These are phyloP conservation scores for Adansonia digitata DNA, from an alignment of 345 rosid genomes.

Conservation along the genomic window DNA sequence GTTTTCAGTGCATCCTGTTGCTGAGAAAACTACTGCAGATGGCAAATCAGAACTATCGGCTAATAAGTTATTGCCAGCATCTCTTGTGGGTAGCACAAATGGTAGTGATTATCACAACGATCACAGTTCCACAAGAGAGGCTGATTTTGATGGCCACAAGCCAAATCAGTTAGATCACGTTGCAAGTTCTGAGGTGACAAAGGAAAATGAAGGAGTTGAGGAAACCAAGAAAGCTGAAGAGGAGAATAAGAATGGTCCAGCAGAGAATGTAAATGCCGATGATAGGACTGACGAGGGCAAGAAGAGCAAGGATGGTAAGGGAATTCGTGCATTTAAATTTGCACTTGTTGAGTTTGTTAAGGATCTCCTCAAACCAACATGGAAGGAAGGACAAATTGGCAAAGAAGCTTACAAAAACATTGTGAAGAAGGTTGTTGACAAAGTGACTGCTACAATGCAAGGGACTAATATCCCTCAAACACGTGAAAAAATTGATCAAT, in stretches of 20 bases:
- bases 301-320: slow-evolving; percentile 74
- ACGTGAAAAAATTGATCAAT: slow-evolving; percentile 82
- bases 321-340: slow-evolving; percentile 75
- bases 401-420: slow-evolving; percentile 90
- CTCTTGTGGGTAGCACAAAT: slow-evolving; percentile 4
- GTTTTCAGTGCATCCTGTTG: slow-evolving; percentile 15
- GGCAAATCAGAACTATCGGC: slow-evolving; percentile 19
- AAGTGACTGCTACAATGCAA: slow-evolving; percentile 77
- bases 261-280: slow-evolving; percentile 43
- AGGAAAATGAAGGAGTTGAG: slow-evolving; percentile 30
- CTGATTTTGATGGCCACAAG: slow-evolving; percentile 15
- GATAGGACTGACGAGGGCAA: slow-evolving; percentile 50
- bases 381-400: slow-evolving; percentile 90
- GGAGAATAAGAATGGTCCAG: slow-evolving; percentile 36
- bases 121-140: slow-evolving; percentile 18
- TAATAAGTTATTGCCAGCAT: slow-evolving; percentile 2
- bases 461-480: slow-evolving; percentile 77
- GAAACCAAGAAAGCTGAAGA: slow-evolving; percentile 35
- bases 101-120: slow-evolving; percentile 6
- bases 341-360: slow-evolving; percentile 84
- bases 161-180: slow-evolving; percentile 22
- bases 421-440: slow-evolving; percentile 94
- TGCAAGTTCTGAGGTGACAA: slow-evolving; percentile 27
- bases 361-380: slow-evolving; percentile 83
- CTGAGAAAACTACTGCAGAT: slow-evolving; percentile 25